phyloP scores from a whole-genome alignment of 495 filamentous ascomycete genomes.

The Annulohypoxylon stygium region DNA sequence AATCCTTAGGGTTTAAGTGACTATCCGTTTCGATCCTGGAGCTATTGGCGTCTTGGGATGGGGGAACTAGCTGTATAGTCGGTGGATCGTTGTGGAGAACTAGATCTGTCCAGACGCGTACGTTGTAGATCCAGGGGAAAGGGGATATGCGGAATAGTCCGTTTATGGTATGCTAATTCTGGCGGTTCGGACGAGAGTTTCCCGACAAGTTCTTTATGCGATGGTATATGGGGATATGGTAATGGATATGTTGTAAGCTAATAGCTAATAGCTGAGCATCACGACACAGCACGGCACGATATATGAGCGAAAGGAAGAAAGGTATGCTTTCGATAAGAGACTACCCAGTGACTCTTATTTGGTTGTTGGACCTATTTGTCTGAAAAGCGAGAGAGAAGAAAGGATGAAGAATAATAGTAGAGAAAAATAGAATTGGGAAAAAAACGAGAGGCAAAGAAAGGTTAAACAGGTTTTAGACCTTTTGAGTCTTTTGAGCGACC shows the following conservation, averaged over 20 bases:
- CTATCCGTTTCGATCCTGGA: slow-evolving; percentile 37
- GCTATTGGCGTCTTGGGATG: slow-evolving; percentile 29
- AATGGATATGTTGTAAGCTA: no score
- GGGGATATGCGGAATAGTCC: slow-evolving; percentile 32
- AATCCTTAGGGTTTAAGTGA: slow-evolving; percentile 1
- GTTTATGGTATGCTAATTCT: slow-evolving; percentile 12
- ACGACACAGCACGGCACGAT: slow-evolving; percentile 11
- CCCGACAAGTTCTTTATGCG: neutral
- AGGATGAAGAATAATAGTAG: slow-evolving; percentile 6
- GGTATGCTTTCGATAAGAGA: slow-evolving; percentile 6
- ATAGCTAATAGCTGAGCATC: slow-evolving; percentile 19
- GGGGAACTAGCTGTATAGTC: slow-evolving; percentile 24
- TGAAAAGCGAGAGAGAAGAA: slow-evolving; percentile 26
- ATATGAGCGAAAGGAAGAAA: slow-evolving; percentile 6
- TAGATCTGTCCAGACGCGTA: slow-evolving; percentile 44
- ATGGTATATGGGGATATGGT: no score
- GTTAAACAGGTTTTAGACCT: slow-evolving; percentile 42
- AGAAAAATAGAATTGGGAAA: slow-evolving; percentile 14
- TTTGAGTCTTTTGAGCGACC: slow-evolving; percentile 23
- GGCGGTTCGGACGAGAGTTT: slow-evolving; percentile 21
- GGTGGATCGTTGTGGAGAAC: slow-evolving; percentile 43
- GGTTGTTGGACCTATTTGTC: slow-evolving; percentile 6
- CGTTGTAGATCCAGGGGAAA: slow-evolving; percentile 42
- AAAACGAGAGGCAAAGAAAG: slow-evolving; percentile 26
- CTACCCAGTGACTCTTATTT: slow-evolving; percentile 19